phyloP scores from a whole-genome alignment of 2,329 filamentous ascomycete species.

The Hymenoscyphus linearis region DNA sequence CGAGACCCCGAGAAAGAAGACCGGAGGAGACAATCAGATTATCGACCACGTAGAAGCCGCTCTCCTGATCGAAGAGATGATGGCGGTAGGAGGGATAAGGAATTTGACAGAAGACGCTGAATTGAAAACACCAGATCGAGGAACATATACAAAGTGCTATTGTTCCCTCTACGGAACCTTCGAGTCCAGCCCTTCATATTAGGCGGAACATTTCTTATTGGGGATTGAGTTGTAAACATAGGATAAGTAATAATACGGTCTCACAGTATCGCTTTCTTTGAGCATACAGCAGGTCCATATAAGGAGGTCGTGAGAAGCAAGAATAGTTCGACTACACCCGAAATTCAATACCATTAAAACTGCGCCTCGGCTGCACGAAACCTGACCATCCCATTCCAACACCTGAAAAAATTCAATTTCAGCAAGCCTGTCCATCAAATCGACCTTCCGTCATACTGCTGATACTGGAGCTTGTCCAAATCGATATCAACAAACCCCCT shows the following conservation, averaged over 20 bases:
- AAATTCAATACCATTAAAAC: too few species aligned
- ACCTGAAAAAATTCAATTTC: background rate
- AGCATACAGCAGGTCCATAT: too few species aligned
- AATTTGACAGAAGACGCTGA: constrained; percentile 6
- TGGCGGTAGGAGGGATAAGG: constrained; percentile 20
- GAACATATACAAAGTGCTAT: background rate
- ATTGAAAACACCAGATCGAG: background rate
- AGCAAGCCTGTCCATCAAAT: background rate
- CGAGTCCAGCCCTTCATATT: too few species aligned
- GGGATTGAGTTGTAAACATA: too few species aligned
- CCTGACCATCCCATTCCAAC: background rate
- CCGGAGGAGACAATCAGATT: constrained; percentile 12
- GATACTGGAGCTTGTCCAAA: constrained; percentile 1
- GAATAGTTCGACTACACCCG: too few species aligned
- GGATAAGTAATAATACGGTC: too few species aligned
- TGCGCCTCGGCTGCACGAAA: background rate
- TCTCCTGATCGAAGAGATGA: constrained; percentile 8
- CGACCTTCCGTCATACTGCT: background rate
- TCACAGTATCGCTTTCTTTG: too few species aligned
- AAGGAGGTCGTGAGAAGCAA: too few species aligned
- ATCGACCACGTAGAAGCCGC: constrained; percentile 13
- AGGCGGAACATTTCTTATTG: too few species aligned
- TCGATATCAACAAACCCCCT: constrained; percentile 3
- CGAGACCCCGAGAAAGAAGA: constrained; percentile 25
- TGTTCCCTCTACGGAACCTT: background rate